phyloP scores from a whole-genome alignment of 352 stramenopile species.

The Pythium chondricola region DNA sequence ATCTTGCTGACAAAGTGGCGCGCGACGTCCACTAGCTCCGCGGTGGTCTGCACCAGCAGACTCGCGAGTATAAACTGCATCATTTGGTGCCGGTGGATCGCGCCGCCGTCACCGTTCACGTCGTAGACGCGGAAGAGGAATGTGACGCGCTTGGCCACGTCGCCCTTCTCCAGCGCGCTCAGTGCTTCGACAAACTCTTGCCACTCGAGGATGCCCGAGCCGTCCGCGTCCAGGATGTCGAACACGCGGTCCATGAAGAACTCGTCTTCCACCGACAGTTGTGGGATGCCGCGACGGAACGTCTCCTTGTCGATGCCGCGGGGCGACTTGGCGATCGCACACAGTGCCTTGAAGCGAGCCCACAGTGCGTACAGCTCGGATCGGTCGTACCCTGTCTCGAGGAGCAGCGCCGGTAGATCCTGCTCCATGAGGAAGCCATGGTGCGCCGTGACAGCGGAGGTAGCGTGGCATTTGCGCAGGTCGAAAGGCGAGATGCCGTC shows the following conservation, averaged over 20 bases:
- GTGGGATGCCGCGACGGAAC: slow-evolving; percentile 49
- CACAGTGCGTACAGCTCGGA: slow-evolving; percentile 61
- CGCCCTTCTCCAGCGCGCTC: slow-evolving; percentile 57
- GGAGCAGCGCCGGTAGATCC: slow-evolving; percentile 36
- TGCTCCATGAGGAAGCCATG: slow-evolving; percentile 60
- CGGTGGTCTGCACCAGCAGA: slow-evolving; percentile 31
- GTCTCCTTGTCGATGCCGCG: slow-evolving; percentile 59
- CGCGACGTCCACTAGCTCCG: slow-evolving; percentile 44
- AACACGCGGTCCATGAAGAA: slow-evolving; percentile 74
- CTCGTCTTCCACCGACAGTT: slow-evolving; percentile 60
- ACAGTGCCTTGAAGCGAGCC: slow-evolving; percentile 68
- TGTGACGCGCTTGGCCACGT: slow-evolving; percentile 33
- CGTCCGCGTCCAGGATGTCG: slow-evolving; percentile 52
- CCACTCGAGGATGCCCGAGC: slow-evolving; percentile 63
- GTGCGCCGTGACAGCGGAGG: slow-evolving; percentile 25
- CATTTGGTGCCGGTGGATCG: slow-evolving; percentile 55
- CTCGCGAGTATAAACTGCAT: slow-evolving; percentile 57
- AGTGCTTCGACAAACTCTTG: slow-evolving; percentile 67
- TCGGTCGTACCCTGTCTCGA: slow-evolving; percentile 46
- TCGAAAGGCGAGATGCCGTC: slow-evolving; percentile 21
- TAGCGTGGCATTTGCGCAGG: slow-evolving; percentile 26
- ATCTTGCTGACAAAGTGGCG: slow-evolving; percentile 62
- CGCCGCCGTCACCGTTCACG: slow-evolving; percentile 43
- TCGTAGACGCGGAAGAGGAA: slow-evolving; percentile 81
- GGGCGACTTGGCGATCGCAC: slow-evolving; percentile 39